Conservation (phyloP, 768 basidiomycete species). For the Phylloporus sp. region DNA sequence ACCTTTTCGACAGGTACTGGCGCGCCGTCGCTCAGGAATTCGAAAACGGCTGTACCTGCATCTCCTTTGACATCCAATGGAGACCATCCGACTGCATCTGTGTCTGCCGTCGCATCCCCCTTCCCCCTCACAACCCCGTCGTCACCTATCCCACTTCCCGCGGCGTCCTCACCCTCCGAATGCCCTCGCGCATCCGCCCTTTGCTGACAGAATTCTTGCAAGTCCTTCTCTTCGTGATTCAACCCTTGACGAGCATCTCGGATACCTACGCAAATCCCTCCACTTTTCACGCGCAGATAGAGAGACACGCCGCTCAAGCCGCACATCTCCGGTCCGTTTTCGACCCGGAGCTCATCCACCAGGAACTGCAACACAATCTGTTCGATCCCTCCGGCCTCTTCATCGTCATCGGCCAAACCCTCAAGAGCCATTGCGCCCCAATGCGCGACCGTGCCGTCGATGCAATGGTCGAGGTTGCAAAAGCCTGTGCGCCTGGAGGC, state of each 20-base stretch:
- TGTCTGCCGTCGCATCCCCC: slow-evolving; percentile 43
- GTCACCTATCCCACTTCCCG: slow-evolving; percentile 41
- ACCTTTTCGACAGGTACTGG: slow-evolving; percentile 82
- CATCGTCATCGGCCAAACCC: slow-evolving; percentile 67
- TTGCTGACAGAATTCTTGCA: slow-evolving; percentile 75
- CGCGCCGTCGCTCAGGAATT: slow-evolving; percentile 72
- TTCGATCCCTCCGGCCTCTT: slow-evolving; percentile 82
- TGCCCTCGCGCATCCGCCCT: slow-evolving; percentile 65
- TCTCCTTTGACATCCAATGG: slow-evolving; percentile 62
- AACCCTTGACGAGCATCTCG: slow-evolving; percentile 62
- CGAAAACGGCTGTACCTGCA: slow-evolving; percentile 76
- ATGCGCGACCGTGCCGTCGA: slow-evolving; percentile 86
- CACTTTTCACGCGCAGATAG: slow-evolving; percentile 54
- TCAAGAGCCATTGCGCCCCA: slow-evolving; percentile 90
- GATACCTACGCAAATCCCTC: slow-evolving; percentile 57
- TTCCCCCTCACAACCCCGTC: slow-evolving; percentile 38
- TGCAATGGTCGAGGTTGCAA: slow-evolving; percentile 71
- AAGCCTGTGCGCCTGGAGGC: slow-evolving; percentile 50
- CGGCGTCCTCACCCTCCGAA: slow-evolving; percentile 53
- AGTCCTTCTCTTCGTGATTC: slow-evolving; percentile 79
- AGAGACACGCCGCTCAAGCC: slow-evolving; percentile 59
- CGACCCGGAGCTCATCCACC: slow-evolving; percentile 77
- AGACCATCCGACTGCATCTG: slow-evolving; percentile 53
- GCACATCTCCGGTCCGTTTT: slow-evolving; percentile 67
- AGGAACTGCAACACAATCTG: slow-evolving; percentile 69